Evolutionary conservation across 305 asterid species (phyloP), one percentile per base, ranked within the genome.

Genomic region (Fraxinus angustifolia): DNA sequence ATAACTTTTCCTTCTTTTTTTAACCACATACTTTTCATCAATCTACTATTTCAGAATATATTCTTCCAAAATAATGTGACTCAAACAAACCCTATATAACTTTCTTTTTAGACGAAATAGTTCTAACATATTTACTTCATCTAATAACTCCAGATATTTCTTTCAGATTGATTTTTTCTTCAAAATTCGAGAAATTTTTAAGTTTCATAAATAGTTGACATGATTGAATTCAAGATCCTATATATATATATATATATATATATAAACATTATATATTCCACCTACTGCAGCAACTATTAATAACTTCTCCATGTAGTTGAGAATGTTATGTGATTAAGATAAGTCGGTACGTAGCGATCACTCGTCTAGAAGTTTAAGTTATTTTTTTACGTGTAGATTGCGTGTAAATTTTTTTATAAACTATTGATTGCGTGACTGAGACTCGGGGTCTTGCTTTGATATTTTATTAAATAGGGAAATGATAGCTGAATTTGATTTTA

Each of bases 241-340:
- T 11, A 42, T 42, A 42, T 42, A 23, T 23, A 23, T 23, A 23
- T 23, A 23, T 23, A n/a, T n/a, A n/a, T n/a, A n/a, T n/a, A n/a
- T 1, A 23, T 65, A 48, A 79, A 36, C 82, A 77, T 80, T 76
- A 80, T 53, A 34, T 28, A 6, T 82, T 77, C 67, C 82, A 68
- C 50, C 75, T 58, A 82, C 77, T 50, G 60, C 36, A 36, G 58
- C 58, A 26, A 23, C 62, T 36, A 10, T 35, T 50, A 19, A 70
- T 45, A n/a, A 6, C 26, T 58, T 28, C n/a, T 67, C 77, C 71
- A 36, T 56, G 60, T 65, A 78, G 31, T 60, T 79, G 65, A 70
- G 91, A 85, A 90, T 85, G 85, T 82, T 60, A 28, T 28, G 42
- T 40, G 83, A 83, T 14, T 19, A 71, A 68, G 83, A 78, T 58